Evolutionary conservation across 2,329 filamentous ascomycete genomes (phyloP).

Genomic region (Aspergillus melleus): DNA sequence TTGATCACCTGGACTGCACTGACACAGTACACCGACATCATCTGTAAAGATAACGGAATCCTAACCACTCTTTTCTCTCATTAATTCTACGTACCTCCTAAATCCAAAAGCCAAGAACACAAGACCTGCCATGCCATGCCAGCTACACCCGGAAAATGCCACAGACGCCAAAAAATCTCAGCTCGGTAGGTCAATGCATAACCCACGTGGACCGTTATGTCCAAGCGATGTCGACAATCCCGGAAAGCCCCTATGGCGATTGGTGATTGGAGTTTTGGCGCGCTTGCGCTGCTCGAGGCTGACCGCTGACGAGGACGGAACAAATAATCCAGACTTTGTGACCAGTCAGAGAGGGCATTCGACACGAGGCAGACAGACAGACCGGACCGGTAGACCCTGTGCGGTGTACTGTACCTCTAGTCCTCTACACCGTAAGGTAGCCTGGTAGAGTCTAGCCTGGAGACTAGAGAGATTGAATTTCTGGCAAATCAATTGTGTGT

Average conservation of each 20-base stretch:
- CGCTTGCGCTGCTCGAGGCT: not conserved
- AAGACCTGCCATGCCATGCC: not conserved
- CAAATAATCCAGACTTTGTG: not conserved
- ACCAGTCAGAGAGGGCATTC: not conserved
- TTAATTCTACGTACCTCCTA: too few species aligned
- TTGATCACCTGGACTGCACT: too few species aligned
- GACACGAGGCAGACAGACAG: not conserved
- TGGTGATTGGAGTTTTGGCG: not conserved
- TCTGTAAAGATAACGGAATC: too few species aligned
- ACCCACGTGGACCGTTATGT: slow-evolving; percentile 17
- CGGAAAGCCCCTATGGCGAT: not conserved
- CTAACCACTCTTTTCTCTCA: too few species aligned
- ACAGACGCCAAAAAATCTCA: not conserved
- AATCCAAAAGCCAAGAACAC: not conserved
- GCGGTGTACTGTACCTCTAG: too few species aligned
- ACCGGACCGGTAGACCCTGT: too few species aligned
- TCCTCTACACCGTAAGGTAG: not conserved
- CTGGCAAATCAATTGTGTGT: not conserved
- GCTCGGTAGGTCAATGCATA: slow-evolving; percentile 16
- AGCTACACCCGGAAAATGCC: not conserved
- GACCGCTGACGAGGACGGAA: not conserved
- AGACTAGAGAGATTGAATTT: not conserved
- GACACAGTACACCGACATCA: too few species aligned
- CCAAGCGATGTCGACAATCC: slow-evolving; percentile 1
- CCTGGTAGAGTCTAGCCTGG: not conserved